Evolutionary conservation across 768 basidiomycete species (phyloP), one percentile per base, ranked within the genome.

Genomic region (Daedalea quercina): DNA sequence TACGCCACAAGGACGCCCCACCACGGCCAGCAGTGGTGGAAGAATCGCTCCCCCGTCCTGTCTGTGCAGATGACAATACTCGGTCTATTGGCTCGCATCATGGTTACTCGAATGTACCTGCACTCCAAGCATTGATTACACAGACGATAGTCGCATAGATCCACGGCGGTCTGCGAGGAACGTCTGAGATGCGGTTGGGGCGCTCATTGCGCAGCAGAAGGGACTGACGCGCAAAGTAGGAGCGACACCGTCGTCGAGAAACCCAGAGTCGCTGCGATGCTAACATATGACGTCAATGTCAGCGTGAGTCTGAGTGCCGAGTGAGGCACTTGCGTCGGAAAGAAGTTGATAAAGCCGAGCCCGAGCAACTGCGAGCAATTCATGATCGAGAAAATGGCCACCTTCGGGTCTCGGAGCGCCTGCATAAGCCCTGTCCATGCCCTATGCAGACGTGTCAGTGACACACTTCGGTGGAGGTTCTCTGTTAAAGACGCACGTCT

Each of bases 1-100:
- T 77, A 85, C 1, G 80, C 84, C 2, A 82, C 37, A 1, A 85
- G 80, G 44, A 76, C 75, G 2, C 69, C 77, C 81, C 81, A 82
- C 81, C 80, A 82, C 68, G 75, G 76, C 1, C 63, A 69, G 2
- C 69, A 65, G 47, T 77, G 70, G 62, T 85, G 84, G 72, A 82
- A 81, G 67, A 79, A 85, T 6, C 82, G 75, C 65, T 85, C 84
- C 0, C 82, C 83, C 3, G 79, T 80, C 52, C 67, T 69, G 56
- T 84, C 83, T 77, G 37, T 12, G 17, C 25, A n/a, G n/a, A n/a
- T n/a, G n/a, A 11, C 25, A 20, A 44, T 11, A 26, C 20, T 31
- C n/a, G n/a, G 46, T 13, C 20, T 9, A 31, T 47, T 33, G 46
- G 28, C 4, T 11, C 28, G 28, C 28, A 31, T 31, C 28, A 11